Evolutionary conservation across 2,329 filamentous ascomycete species (phyloP).

Genomic region (Lecanicillium sp.): DNA sequence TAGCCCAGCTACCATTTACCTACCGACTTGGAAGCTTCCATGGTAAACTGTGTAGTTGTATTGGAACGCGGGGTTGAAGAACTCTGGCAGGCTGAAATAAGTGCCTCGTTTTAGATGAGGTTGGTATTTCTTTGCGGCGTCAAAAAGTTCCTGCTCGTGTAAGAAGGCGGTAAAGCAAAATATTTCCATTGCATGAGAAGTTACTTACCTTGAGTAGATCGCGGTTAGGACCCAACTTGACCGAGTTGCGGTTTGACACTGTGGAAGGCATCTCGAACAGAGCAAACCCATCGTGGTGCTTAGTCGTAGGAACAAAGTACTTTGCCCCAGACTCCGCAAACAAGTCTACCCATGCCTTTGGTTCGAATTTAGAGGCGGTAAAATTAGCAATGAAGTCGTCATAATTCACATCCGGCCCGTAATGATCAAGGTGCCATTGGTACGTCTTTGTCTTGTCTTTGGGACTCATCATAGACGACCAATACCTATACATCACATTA

Average conservation of each 20-base stretch:
- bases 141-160: slow-evolving; percentile 30
- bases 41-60: slow-evolving; percentile 10
- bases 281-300: slow-evolving; percentile 39
- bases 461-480: slow-evolving; percentile 29
- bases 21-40: neutral
- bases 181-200: too few species aligned
- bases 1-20: too few species aligned
- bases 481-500: neutral
- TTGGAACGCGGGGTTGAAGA: slow-evolving; percentile 37
- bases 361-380: slow-evolving; percentile 38
- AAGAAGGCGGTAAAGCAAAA: too few species aligned
- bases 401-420: slow-evolving; percentile 42
- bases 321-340: slow-evolving; percentile 42
- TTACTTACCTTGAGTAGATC: slow-evolving; percentile 4
- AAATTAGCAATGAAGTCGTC: slow-evolving; percentile 48
- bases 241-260: slow-evolving; percentile 29
- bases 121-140: slow-evolving; percentile 12
- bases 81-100: slow-evolving; percentile 42
- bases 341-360: slow-evolving; percentile 46
- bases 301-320: slow-evolving; percentile 38
- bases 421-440: slow-evolving; percentile 41
- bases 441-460: slow-evolving; percentile 23
- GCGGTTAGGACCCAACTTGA: slow-evolving; percentile 30
- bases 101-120: slow-evolving; percentile 25
- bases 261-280: slow-evolving; percentile 29